These are phyloP conservation scores for Cornus florida DNA, from an alignment of 148 eudicot species.

Conservation along the genomic window DNA sequence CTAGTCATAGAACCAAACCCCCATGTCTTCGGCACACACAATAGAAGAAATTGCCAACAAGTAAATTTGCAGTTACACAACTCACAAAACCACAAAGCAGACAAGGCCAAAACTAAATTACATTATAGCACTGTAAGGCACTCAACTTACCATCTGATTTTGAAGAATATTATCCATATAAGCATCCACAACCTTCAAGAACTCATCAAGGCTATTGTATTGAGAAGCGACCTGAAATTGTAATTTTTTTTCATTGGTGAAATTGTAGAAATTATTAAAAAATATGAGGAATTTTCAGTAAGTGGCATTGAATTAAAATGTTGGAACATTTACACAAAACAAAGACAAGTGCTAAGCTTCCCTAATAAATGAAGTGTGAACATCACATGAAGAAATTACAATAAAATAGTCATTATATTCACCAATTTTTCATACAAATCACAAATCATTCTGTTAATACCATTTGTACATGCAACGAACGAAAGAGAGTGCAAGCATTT, in stretches of 20 bases:
- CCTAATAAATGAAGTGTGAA: background rate
- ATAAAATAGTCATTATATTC: too few species aligned
- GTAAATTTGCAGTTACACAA: background rate
- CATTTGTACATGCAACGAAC: background rate
- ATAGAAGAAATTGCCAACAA: background rate
- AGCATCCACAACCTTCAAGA: constrained; percentile 65
- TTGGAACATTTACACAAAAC: background rate
- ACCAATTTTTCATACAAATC: background rate
- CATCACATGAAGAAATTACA: too few species aligned
- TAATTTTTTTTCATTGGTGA: constrained; percentile 18
- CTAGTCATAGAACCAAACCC: background rate
- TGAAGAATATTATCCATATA: constrained; percentile 65
- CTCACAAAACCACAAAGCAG: background rate
- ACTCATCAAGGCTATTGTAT: constrained; percentile 47
- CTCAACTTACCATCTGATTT: constrained; percentile 64
- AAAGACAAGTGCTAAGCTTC: background rate
- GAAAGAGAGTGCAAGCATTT: too few species aligned
- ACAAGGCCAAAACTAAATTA: background rate
- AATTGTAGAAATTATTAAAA: constrained; percentile 15
- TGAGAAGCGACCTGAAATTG: constrained; percentile 50
- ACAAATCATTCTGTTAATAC: background rate
- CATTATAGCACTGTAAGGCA: constrained; percentile 6
- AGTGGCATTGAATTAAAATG: background rate
- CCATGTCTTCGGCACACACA: background rate
- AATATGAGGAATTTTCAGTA: background rate